Evolutionary conservation across 495 filamentous ascomycete species (phyloP).

Genomic region (Trypethelium eluteriae): DNA sequence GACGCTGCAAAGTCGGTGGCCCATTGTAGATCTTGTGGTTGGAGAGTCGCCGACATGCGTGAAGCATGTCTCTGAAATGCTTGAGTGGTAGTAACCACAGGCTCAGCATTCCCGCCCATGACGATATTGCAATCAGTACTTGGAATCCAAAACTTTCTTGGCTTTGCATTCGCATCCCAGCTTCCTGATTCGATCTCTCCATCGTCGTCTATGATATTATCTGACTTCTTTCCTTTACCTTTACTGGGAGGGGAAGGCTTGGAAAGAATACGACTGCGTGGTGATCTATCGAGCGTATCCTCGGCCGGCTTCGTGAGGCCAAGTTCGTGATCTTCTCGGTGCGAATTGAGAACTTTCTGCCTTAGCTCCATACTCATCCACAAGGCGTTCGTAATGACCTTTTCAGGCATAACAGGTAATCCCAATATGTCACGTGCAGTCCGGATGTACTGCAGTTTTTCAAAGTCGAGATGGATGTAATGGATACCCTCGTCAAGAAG

Average conservation of each 20-base stretch:
- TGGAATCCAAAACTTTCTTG: slow-evolving; percentile 52
- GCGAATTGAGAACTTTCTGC: slow-evolving; percentile 48
- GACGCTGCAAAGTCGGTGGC: slow-evolving; percentile 44
- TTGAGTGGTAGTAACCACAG: slow-evolving; percentile 36
- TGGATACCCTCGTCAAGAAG: slow-evolving; percentile 53
- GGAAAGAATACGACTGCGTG: slow-evolving; percentile 15
- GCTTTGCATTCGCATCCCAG: slow-evolving; percentile 46
- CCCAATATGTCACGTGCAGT: slow-evolving; percentile 47
- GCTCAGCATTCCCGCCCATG: slow-evolving; percentile 46
- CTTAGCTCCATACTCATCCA: slow-evolving; percentile 51
- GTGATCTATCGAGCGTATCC: slow-evolving; percentile 25
- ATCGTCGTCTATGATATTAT: slow-evolving; percentile 17
- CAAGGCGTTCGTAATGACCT: slow-evolving; percentile 47
- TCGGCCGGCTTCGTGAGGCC: slow-evolving; percentile 36
- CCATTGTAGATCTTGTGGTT: slow-evolving; percentile 46
- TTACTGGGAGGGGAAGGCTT: slow-evolving; percentile 21
- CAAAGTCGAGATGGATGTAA: slow-evolving; percentile 54
- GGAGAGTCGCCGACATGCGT: slow-evolving; percentile 40
- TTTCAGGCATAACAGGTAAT: slow-evolving; percentile 46
- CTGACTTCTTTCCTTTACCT: slow-evolving; percentile 36
- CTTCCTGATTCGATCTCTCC: slow-evolving; percentile 39
- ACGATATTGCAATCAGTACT: slow-evolving; percentile 51
- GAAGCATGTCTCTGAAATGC: slow-evolving; percentile 36
- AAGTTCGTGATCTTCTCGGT: slow-evolving; percentile 44
- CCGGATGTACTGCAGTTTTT: slow-evolving; percentile 50